phyloP scores from a whole-genome alignment of 2,329 filamentous ascomycete species.

The Phialophora expanda region DNA sequence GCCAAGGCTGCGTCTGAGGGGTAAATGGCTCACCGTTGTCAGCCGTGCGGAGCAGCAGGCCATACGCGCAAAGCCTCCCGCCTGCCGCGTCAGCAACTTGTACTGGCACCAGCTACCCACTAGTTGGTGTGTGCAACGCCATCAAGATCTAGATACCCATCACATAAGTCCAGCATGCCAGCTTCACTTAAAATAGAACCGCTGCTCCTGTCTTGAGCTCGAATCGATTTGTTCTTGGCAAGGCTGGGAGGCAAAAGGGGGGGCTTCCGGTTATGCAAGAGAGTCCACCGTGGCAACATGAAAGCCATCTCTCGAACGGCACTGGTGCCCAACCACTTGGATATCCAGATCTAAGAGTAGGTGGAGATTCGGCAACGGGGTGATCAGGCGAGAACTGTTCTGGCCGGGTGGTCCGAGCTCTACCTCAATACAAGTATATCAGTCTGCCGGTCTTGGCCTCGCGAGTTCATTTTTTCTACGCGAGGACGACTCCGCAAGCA shows the following conservation, averaged over 20 bases:
- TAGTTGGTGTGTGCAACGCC: neutral
- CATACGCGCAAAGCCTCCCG: neutral
- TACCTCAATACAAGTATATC: neutral
- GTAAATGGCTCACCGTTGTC: neutral
- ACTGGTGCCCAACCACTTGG: no score
- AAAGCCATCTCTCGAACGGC: neutral
- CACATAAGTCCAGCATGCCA: neutral
- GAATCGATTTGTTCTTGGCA: neutral
- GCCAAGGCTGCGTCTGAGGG: neutral
- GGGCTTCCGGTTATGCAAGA: neutral
- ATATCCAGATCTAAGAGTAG: neutral
- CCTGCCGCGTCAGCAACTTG: neutral
- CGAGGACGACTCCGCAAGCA: neutral
- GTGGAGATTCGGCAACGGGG: neutral
- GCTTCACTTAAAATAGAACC: neutral
- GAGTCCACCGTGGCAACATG: neutral
- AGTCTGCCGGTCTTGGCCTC: neutral
- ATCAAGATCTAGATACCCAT: neutral
- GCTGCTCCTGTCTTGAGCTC: neutral
- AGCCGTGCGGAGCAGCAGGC: neutral
- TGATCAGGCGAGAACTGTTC: neutral
- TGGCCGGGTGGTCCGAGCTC: neutral
- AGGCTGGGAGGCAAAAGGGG: slow-evolving; percentile 1
- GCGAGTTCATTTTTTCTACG: neutral
- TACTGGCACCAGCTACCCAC: neutral